Conservation (phyloP, 1,284 basidiomycete genomes). For the Naganishia sp. region DNA sequence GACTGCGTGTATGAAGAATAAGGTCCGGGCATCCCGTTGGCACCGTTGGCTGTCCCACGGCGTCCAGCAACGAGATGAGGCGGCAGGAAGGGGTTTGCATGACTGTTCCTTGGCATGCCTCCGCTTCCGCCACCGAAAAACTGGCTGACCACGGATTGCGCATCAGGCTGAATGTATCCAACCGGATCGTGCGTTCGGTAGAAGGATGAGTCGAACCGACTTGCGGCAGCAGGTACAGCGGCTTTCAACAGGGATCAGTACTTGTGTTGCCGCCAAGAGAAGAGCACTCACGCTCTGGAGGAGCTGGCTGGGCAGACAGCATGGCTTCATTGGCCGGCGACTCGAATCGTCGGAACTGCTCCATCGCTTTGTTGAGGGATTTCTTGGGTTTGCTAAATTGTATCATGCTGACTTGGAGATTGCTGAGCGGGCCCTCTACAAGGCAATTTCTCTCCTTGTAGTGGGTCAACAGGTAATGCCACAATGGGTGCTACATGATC, state of each 20-base stretch:
- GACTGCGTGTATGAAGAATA: slow-evolving; percentile 87
- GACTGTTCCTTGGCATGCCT: slow-evolving; percentile 62
- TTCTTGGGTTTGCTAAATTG: slow-evolving; percentile 95
- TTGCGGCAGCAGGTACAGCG: slow-evolving; percentile 66
- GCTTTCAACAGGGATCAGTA: slow-evolving; percentile 9
- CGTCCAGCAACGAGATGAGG: slow-evolving; percentile 66
- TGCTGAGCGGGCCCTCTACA: slow-evolving; percentile 94
- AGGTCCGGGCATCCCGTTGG: slow-evolving; percentile 66
- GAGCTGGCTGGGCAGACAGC: slow-evolving; percentile 36
- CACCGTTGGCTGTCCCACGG: slow-evolving; percentile 65
- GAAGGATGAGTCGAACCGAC: slow-evolving; percentile 89
- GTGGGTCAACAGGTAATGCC: slow-evolving; percentile 97
- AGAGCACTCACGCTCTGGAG: slow-evolving; percentile 39
- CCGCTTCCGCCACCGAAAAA: slow-evolving; percentile 83
- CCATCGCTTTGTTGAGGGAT: slow-evolving; percentile 78
- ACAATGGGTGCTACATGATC: slow-evolving; percentile 78
- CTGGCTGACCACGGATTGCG: slow-evolving; percentile 89
- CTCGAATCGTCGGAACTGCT: slow-evolving; percentile 86
- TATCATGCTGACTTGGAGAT: slow-evolving; percentile 96
- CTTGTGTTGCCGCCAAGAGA: slow-evolving; percentile 32
- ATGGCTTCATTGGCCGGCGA: slow-evolving; percentile 63
- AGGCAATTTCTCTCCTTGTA: slow-evolving; percentile 95
- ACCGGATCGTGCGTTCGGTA: slow-evolving; percentile 93
- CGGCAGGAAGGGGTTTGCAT: slow-evolving; percentile 63
- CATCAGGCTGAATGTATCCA: slow-evolving; percentile 91